A percentile compares a stretch with the other conserved stretches of the same genome.
These are phyloP conservation scores for Chimonanthus praecox DNA, from an alignment of 164 flowering plant species.

Conservation along the genomic window DNA sequence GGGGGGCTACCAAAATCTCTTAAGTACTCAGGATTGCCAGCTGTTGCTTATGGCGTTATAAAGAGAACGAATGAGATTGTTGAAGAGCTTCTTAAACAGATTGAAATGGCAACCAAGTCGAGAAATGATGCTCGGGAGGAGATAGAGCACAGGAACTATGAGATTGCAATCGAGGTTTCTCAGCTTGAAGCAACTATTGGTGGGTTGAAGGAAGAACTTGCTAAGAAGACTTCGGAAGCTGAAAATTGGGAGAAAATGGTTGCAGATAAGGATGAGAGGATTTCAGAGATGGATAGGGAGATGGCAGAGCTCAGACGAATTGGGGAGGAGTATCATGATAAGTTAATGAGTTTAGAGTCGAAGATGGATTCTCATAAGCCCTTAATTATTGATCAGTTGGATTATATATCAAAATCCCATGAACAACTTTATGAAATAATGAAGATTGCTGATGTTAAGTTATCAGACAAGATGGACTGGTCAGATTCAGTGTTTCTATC, in stretches of 20 bases:
- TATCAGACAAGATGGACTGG: constrained; percentile 39
- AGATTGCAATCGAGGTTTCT: constrained; percentile 94
- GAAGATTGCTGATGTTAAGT: constrained; percentile 53
- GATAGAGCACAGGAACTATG: constrained; percentile 90
- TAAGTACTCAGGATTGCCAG: constrained; percentile 72
- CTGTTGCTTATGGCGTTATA: constrained; percentile 85
- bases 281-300: constrained; percentile 47
- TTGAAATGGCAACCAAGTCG: constrained; percentile 48
- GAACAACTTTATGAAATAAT: constrained; percentile 49
- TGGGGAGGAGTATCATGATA: constrained; percentile 41
- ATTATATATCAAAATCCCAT: constrained; percentile 56
- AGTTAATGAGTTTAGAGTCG: constrained; percentile 43
- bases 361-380: constrained; percentile 60
- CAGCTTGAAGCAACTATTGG: constrained; percentile 83
- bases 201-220: constrained; percentile 61
- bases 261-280: constrained; percentile 46
- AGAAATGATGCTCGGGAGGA: constrained; percentile 74
- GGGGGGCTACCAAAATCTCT: constrained; percentile 74
- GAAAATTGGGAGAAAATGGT: constrained; percentile 46
- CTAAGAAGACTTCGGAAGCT: constrained; percentile 33
- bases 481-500: constrained; percentile 78
- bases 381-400: constrained; percentile 67
- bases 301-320: constrained; percentile 38
- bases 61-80: constrained; percentile 89
- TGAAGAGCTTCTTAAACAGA: constrained; percentile 75